Percentiles rank a stretch among this genome's conserved stretches.
phyloP scores from a whole-genome alignment of 2,329 filamentous ascomycete genomes.

The Ploettnerulaceae sp. region DNA sequence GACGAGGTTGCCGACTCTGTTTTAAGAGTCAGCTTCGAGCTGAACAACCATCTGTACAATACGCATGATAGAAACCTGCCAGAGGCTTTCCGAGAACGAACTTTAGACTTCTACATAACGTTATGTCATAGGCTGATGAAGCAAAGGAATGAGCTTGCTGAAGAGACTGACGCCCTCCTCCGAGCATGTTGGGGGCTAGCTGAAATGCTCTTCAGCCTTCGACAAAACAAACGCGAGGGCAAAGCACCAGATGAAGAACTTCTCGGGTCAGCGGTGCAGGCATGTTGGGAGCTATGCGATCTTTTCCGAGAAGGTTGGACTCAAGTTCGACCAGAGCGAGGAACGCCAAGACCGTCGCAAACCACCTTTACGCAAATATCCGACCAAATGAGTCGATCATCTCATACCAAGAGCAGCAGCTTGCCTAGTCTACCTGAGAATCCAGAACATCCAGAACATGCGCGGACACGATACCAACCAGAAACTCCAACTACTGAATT shows the following conservation, averaged over 20 bases:
- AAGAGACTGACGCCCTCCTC: conserved; percentile 79
- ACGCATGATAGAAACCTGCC: conserved; percentile 81
- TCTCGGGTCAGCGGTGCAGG: conserved; percentile 80
- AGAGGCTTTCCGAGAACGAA: conserved; percentile 81
- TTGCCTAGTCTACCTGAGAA: conserved; percentile 46
- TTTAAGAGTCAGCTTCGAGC: conserved; percentile 84
- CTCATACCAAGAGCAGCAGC: conserved; percentile 36
- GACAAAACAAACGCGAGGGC: conserved; percentile 73
- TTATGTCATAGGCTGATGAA: conserved; percentile 96
- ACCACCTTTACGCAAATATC: conserved; percentile 62
- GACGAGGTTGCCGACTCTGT: conserved; percentile 82
- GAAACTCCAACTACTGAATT: conserved; percentile 96
- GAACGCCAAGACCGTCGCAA: conserved; percentile 78
- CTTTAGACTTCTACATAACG: conserved; percentile 90
- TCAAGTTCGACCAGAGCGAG: conserved; percentile 77
- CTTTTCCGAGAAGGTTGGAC: conserved; percentile 92
- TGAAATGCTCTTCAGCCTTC: conserved; percentile 87
- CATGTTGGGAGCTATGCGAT: conserved; percentile 92
- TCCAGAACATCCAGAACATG: conserved; percentile 34
- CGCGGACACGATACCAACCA: conserved; percentile 45
- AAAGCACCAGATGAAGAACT: conserved; percentile 75
- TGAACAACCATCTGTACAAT: conserved; percentile 94
- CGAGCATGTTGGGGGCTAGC: conserved; percentile 85
- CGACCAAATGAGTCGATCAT: conserved; percentile 43
- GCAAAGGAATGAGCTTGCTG: conserved; percentile 70